These are phyloP conservation scores for Phylloporus gajari DNA, from an alignment of 1,284 basidiomycete genomes.

Conservation along the genomic window DNA sequence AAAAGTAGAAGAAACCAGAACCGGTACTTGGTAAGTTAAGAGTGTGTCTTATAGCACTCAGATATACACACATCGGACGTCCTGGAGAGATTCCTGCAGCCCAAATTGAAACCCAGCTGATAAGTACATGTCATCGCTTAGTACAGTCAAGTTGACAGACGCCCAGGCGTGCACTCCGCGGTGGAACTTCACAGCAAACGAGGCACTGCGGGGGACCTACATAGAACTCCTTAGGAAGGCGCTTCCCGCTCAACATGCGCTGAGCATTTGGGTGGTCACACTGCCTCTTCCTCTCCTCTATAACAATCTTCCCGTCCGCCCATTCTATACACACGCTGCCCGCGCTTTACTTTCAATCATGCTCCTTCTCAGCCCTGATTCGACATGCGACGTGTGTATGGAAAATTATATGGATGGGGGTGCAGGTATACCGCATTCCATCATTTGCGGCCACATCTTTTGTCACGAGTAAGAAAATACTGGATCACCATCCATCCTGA, in stretches of 20 bases:
- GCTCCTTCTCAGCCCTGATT: constrained; percentile 22
- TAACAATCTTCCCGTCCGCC: not conserved
- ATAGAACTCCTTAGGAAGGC: no score
- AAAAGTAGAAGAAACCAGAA: no score
- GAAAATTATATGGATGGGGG: constrained; percentile 20
- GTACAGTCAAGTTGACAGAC: no score
- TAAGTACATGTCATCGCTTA: no score
- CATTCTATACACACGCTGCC: not conserved
- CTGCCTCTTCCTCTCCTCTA: not conserved
- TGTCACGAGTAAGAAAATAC: constrained; percentile 13
- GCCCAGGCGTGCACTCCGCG: no score
- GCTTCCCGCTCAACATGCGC: not conserved
- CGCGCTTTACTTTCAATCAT: constrained; percentile 9
- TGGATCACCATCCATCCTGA: no score
- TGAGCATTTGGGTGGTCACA: not conserved
- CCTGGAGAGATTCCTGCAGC: no score
- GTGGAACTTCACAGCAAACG: not conserved
- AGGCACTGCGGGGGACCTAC: no score
- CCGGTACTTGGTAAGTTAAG: no score
- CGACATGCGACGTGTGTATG: constrained; percentile 27
- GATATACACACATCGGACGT: no score
- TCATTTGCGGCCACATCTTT: constrained; percentile 29
- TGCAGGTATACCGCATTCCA: constrained; percentile 15
- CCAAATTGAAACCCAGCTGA: no score
- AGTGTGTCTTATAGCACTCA: no score